Percentiles rank a stretch among this genome's conserved stretches.
These are phyloP conservation scores for Claviceps pusilla DNA, from an alignment of 2,329 filamentous ascomycete genomes.

Conservation along the genomic window DNA sequence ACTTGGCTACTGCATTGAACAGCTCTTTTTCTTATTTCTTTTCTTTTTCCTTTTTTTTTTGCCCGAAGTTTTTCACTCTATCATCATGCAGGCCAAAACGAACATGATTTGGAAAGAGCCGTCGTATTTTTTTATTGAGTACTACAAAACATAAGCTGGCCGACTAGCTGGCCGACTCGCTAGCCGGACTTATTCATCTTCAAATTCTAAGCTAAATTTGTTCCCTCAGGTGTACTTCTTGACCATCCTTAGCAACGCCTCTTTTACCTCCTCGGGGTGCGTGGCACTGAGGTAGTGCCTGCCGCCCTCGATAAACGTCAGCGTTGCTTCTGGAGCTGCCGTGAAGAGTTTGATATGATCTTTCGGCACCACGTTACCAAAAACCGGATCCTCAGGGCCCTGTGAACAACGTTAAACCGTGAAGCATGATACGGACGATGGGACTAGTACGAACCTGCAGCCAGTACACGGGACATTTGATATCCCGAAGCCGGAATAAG, in stretches of 20 bases:
- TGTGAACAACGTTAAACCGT: constrained; percentile 8
- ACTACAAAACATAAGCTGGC: not conserved
- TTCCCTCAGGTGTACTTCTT: constrained; percentile 15
- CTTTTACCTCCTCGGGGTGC: constrained; percentile 29
- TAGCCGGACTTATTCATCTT: not conserved
- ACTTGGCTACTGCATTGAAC: too few species aligned
- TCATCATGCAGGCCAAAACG: not conserved
- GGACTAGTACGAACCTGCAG: constrained; percentile 25
- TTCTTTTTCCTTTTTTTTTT: too few species aligned
- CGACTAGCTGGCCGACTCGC: not conserved
- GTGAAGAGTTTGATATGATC: constrained; percentile 39
- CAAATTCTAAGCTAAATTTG: not conserved
- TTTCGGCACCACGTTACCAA: constrained; percentile 21
- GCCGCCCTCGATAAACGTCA: constrained; percentile 29
- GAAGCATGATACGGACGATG: not conserved
- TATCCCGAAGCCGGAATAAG: constrained; percentile 27
- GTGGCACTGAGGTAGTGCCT: constrained; percentile 36
- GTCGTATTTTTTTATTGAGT: not conserved
- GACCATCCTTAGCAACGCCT: constrained; percentile 29
- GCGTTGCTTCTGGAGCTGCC: constrained; percentile 26
- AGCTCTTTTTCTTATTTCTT: too few species aligned
- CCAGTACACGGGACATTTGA: constrained; percentile 38
- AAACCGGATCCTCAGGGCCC: constrained; percentile 32
- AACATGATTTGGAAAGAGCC: not conserved
- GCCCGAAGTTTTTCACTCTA: too few species aligned